Evolutionary conservation across 176 grass and related monocot genomes (phyloP), one percentile per base, ranked within the genome.

Genomic region (Aegilops umbellulata): DNA sequence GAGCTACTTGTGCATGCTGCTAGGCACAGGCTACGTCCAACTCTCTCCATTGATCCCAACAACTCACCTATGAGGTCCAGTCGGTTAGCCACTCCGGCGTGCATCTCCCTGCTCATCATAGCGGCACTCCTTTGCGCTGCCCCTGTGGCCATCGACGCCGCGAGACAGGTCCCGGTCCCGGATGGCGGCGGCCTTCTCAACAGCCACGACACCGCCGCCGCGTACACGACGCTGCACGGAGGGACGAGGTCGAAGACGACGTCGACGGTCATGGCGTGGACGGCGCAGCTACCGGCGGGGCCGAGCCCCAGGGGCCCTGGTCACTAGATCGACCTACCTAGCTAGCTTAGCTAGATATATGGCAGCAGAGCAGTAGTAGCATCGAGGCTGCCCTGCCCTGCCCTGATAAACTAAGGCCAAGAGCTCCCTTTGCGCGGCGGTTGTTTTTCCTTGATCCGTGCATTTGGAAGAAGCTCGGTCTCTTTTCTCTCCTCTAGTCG

Each of bases 301-400:
- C 88, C 88, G 2, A 90, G 88, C 65, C 19, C 73, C 19, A 90
- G 5, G 60, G 88, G 88, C 58, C 88, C 84, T 15, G 88, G 88
- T 20, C 88, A 90, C 55, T 83, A 90, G 88, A 60, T 27, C 7
- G 51, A 20, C 49, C 49, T 53, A 17, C 17, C 65, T 42, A 51
- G 13, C 22, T 20, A 65, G 57, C 2, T 25, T 58, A 58, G 55
- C 55, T 58, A 58, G 55, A 58, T 58, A 58, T 44, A 76, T 53
- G n/a, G 3, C 60, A 4, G 20, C 3, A 62, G 44, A 51, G 12
- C n/a, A 44, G 47, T n/a, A 61, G 22, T 61, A 22, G 67, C 35
- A n/a, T 34, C 66, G 27, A 67, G 7, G 22, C 24, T 8, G 31
- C 60, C 39, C 13, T 65, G 72, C 7, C 39, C 13, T 65, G 72